These are phyloP conservation scores for Bipolaris sorokiniana DNA, from an alignment of 2,329 filamentous ascomycete species.

Conservation along the genomic window DNA sequence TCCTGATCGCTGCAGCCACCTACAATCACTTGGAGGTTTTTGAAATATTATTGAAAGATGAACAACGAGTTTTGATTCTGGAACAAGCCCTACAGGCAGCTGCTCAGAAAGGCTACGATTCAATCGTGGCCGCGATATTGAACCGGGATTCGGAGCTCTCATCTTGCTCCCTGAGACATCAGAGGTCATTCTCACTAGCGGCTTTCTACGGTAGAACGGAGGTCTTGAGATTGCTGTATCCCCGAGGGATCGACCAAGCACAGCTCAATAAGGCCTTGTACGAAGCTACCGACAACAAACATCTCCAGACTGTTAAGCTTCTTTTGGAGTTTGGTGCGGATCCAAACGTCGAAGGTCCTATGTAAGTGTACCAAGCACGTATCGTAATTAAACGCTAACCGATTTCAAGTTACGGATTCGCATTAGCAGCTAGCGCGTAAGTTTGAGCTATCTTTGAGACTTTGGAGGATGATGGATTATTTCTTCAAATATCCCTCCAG, in stretches of 20 bases:
- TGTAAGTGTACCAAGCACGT: constrained; percentile 10
- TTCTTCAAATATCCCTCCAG: no score
- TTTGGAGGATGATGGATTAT: neutral
- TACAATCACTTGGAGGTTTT: constrained; percentile 32
- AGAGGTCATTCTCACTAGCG: constrained; percentile 29
- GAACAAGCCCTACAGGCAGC: constrained; percentile 31
- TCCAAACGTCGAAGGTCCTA: constrained; percentile 28
- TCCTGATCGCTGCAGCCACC: constrained; percentile 29
- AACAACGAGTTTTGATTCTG: constrained; percentile 22
- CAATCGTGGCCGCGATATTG: constrained; percentile 25
- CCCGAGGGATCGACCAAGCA: constrained; percentile 16
- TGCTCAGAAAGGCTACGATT: constrained; percentile 25
- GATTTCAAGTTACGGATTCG: neutral
- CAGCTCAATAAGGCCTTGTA: constrained; percentile 28
- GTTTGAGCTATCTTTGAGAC: neutral
- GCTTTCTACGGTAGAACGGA: constrained; percentile 26
- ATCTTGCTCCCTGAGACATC: constrained; percentile 16
- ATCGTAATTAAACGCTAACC: neutral
- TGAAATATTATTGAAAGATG: constrained; percentile 23
- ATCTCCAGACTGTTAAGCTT: constrained; percentile 26
- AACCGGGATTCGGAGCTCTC: constrained; percentile 10
- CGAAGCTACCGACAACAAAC: constrained; percentile 28
- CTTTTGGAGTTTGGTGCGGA: constrained; percentile 28
- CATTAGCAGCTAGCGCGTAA: constrained; percentile 1
- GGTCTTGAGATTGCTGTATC: constrained; percentile 21